A percentile compares a stretch with the other conserved stretches of the same genome.
These are phyloP conservation scores for Keithomyces neogunnii DNA, from an alignment of 2,329 filamentous ascomycete genomes.

Conservation along the genomic window DNA sequence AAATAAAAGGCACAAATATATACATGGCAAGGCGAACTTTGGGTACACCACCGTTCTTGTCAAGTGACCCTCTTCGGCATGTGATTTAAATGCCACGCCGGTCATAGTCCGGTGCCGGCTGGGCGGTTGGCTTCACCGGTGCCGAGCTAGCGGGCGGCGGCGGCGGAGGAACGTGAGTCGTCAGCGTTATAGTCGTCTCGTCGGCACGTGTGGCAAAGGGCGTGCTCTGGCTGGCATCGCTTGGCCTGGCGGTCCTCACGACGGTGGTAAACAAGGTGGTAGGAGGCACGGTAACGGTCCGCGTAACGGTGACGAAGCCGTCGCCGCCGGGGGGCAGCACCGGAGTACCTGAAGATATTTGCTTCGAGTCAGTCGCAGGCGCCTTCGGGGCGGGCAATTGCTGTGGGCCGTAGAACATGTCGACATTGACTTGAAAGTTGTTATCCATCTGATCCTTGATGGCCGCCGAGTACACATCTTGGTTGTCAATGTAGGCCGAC, in stretches of 20 bases:
- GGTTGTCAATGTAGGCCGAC: conserved; percentile 23
- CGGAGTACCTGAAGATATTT: too few species aligned
- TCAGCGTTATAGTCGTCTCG: conserved; percentile 4
- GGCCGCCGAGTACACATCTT: conserved; percentile 34
- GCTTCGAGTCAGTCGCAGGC: too few species aligned
- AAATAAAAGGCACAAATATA: not conserved
- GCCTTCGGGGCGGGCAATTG: too few species aligned
- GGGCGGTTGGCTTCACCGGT: too few species aligned
- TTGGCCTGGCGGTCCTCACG: conserved; percentile 20
- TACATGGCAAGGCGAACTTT: not conserved
- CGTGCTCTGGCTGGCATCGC: too few species aligned
- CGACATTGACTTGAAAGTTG: conserved; percentile 36
- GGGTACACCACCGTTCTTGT: not conserved
- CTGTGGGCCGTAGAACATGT: not conserved
- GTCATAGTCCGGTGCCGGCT: not conserved
- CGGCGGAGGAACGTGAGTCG: conserved; percentile 1
- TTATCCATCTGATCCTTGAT: conserved; percentile 36
- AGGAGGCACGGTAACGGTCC: conserved; percentile 25
- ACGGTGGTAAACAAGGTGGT: conserved; percentile 30
- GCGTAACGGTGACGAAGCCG: conserved; percentile 22
- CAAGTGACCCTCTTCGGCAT: not conserved
- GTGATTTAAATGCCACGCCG: not conserved
- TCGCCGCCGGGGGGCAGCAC: not conserved
- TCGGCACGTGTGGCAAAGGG: too few species aligned
- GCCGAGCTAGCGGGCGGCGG: too few species aligned